Evolutionary conservation across 495 filamentous ascomycete species (phyloP).

Genomic region (Cenococcum geophilum): DNA sequence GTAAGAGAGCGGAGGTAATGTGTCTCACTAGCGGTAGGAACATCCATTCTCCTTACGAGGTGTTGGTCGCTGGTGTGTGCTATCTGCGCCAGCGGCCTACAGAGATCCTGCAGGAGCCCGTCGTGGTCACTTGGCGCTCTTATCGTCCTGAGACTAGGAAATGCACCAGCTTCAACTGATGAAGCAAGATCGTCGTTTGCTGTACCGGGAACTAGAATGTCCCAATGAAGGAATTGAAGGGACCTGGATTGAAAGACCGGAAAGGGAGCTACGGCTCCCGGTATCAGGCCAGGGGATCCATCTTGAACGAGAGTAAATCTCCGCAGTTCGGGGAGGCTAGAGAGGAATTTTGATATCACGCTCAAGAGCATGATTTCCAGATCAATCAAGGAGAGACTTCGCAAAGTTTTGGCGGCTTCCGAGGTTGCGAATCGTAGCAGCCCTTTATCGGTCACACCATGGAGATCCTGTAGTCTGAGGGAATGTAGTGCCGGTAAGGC

Average conservation of each 20-base stretch:
- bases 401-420: constrained; percentile 14
- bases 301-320: constrained; percentile 68
- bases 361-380: constrained; percentile 80
- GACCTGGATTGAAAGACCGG: constrained; percentile 64
- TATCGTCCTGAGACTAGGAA: constrained; percentile 62
- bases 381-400: constrained; percentile 56
- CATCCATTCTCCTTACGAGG: neutral
- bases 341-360: constrained; percentile 74
- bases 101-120: constrained; percentile 33
- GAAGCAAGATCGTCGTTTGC: constrained; percentile 68
- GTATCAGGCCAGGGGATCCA: constrained; percentile 48
- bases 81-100: constrained; percentile 28
- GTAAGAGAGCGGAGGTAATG: neutral
- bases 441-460: constrained; percentile 71
- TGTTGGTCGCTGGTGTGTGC: neutral
- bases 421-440: constrained; percentile 60
- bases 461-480: constrained; percentile 67
- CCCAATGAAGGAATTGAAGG: constrained; percentile 73
- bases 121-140: constrained; percentile 47
- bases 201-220: constrained; percentile 52
- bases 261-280: constrained; percentile 52
- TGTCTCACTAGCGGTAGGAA: neutral
- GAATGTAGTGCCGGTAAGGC: constrained; percentile 66
- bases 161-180: constrained; percentile 62
- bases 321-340: constrained; percentile 55